Conservation (phyloP, 1,284 basidiomycete species). For the Trametes pubescens region DNA sequence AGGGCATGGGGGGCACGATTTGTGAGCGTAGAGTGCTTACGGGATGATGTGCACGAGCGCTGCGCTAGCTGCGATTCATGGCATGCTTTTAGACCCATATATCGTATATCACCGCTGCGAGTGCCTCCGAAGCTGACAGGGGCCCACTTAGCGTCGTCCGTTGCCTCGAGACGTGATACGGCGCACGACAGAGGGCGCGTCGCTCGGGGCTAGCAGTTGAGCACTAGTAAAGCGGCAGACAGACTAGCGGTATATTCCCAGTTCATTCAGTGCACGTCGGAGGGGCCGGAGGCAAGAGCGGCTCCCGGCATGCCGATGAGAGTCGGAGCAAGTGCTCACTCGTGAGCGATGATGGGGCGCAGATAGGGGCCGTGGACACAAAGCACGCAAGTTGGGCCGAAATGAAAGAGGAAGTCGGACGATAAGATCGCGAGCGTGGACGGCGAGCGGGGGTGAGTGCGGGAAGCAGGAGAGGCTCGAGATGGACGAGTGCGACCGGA, state of each 20-base stretch:
- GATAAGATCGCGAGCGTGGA: background rate
- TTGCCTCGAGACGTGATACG: constrained; percentile 24
- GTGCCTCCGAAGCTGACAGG: constrained; percentile 6
- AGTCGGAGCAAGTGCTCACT: constrained; percentile 5
- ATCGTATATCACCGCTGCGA: constrained; percentile 7
- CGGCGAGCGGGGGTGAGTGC: background rate
- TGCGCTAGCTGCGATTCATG: background rate
- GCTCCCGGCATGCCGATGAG: constrained; percentile 14
- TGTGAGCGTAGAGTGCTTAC: constrained; percentile 9
- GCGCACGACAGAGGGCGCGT: constrained; percentile 6
- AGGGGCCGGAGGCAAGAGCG: constrained; percentile 4
- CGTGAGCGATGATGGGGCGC: constrained; percentile 10
- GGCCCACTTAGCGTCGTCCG: constrained; percentile 4
- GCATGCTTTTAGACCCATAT: constrained; percentile 1
- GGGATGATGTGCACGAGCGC: constrained; percentile 9
- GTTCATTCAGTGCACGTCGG: background rate
- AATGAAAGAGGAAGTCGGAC: background rate
- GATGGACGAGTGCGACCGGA: background rate
- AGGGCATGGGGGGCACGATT: background rate
- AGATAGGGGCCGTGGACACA: constrained; percentile 14
- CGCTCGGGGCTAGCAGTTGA: background rate
- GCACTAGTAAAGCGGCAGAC: background rate
- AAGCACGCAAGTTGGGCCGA: constrained; percentile 4
- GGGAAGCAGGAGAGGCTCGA: background rate
- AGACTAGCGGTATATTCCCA: background rate